Conservation (phyloP, 2,329 filamentous ascomycete genomes). For the Penicillium psychrosexuale region DNA sequence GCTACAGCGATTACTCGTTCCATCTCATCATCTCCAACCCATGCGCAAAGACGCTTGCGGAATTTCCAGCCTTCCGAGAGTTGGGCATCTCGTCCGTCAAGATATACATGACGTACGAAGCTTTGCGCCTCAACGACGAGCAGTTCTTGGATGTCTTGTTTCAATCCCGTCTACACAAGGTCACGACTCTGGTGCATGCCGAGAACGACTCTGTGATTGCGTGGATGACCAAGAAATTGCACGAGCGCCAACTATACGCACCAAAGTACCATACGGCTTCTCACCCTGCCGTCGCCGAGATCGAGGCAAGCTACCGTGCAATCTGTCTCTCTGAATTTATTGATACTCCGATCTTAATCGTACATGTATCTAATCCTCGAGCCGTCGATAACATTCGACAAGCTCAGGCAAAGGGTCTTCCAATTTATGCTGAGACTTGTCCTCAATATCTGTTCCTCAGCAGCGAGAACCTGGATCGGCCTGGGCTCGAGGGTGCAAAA, state of each 20-base stretch:
- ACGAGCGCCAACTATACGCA: neutral
- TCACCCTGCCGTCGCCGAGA: neutral
- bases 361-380: slow-evolving; percentile 31
- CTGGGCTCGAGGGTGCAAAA: neutral
- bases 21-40: slow-evolving; percentile 41
- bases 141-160: slow-evolving; percentile 45
- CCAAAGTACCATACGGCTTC: neutral
- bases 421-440: slow-evolving; percentile 57
- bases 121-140: slow-evolving; percentile 40
- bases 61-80: slow-evolving; percentile 35
- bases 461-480: neutral
- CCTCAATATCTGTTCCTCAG: slow-evolving; percentile 51
- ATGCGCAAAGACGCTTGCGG: slow-evolving; percentile 31
- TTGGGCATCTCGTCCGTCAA: slow-evolving; percentile 28
- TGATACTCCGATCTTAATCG: neutral
- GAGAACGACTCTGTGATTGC: neutral
- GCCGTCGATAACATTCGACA: slow-evolving; percentile 47
- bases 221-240: neutral
- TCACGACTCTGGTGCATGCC: neutral
- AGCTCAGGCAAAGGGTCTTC: slow-evolving; percentile 51
- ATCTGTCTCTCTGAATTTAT: neutral
- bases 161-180: neutral
- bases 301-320: neutral
- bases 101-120: slow-evolving; percentile 50
- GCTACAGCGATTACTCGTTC: slow-evolving; percentile 56